Conservation (phyloP, 768 basidiomycete species). For the Pleurotus pulmonarius region DNA sequence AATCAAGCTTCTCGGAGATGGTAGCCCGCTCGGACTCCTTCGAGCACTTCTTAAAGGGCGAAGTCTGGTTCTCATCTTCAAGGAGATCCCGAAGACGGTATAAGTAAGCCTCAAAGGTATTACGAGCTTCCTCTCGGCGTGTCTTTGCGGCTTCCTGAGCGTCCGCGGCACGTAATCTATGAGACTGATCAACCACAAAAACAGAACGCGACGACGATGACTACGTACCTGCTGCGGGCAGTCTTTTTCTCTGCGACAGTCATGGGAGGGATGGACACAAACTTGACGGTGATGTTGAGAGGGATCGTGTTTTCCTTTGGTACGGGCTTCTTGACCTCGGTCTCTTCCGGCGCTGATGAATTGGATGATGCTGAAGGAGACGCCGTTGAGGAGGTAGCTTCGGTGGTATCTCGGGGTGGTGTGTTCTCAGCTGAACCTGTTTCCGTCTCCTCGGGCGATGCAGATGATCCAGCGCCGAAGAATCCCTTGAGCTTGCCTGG, state of each 20-base stretch:
- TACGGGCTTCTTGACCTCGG: constrained; percentile 29
- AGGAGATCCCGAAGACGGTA: constrained; percentile 87
- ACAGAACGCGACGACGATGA: constrained; percentile 5
- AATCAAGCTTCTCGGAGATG: constrained; percentile 66
- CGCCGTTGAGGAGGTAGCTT: constrained; percentile 26
- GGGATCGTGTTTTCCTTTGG: constrained; percentile 62
- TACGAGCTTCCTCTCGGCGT: constrained; percentile 85
- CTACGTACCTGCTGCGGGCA: constrained; percentile 67
- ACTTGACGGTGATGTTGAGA: constrained; percentile 59
- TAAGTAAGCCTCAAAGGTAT: constrained; percentile 89
- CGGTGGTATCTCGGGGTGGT: constrained; percentile 36
- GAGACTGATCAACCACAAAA: neutral
- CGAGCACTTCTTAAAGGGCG: constrained; percentile 86
- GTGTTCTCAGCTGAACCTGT: constrained; percentile 38
- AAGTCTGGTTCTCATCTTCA: constrained; percentile 55
- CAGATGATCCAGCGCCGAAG: constrained; percentile 62
- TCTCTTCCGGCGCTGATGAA: constrained; percentile 31
- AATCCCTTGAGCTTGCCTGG: constrained; percentile 84
- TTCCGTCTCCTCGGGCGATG: constrained; percentile 32
- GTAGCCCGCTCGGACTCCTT: constrained; percentile 63
- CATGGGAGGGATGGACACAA: constrained; percentile 73
- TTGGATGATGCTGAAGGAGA: constrained; percentile 24
- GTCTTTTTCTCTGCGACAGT: constrained; percentile 70
- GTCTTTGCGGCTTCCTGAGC: constrained; percentile 71
- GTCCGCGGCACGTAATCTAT: constrained; percentile 77